A percentile compares a stretch with the other conserved stretches of the same genome.
Conservation (phyloP, 441 rosid genomes). For the Francoa sonchifolia region DNA sequence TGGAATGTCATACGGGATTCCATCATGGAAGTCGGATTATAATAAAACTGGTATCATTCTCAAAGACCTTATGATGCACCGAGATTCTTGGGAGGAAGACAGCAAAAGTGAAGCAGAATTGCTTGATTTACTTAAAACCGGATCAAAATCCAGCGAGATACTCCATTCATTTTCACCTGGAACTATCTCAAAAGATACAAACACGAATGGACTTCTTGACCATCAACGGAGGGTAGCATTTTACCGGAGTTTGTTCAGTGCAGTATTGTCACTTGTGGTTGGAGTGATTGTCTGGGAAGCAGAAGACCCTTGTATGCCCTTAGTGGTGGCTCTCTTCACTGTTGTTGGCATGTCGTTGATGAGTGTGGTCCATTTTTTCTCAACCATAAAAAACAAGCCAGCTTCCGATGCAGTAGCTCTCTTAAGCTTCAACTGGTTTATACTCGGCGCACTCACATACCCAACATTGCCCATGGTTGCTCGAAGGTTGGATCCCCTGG, state of each 20-base stretch:
- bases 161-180: slow-evolving; percentile 16
- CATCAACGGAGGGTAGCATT: slow-evolving; percentile 36
- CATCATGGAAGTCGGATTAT: slow-evolving; percentile 12
- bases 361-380: slow-evolving; percentile 59
- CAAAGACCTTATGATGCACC: slow-evolving; percentile 14
- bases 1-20: slow-evolving; percentile 7
- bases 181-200: slow-evolving; percentile 13
- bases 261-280: slow-evolving; percentile 43
- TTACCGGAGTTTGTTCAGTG: slow-evolving; percentile 49
- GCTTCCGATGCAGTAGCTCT: slow-evolving; percentile 71
- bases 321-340: slow-evolving; percentile 57
- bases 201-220: slow-evolving; percentile 14
- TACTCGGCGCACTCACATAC: slow-evolving; percentile 61
- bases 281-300: slow-evolving; percentile 57
- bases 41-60: slow-evolving; percentile 11
- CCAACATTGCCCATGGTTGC: slow-evolving; percentile 49
- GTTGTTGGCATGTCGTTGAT: slow-evolving; percentile 66
- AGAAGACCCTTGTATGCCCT: slow-evolving; percentile 55
- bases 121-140: slow-evolving; percentile 6
- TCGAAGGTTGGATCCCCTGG: slow-evolving; percentile 14
- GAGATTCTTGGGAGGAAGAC: slow-evolving; percentile 14
- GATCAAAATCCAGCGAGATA: slow-evolving; percentile 6
- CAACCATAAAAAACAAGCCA: slow-evolving; percentile 44
- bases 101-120: slow-evolving; percentile 15
- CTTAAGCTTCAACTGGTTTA: slow-evolving; percentile 70